A percentile compares a stretch with the other conserved stretches of the same genome.
These are phyloP conservation scores for Aspergillus piperis DNA, from an alignment of 2,329 filamentous ascomycete genomes.

Conservation along the genomic window DNA sequence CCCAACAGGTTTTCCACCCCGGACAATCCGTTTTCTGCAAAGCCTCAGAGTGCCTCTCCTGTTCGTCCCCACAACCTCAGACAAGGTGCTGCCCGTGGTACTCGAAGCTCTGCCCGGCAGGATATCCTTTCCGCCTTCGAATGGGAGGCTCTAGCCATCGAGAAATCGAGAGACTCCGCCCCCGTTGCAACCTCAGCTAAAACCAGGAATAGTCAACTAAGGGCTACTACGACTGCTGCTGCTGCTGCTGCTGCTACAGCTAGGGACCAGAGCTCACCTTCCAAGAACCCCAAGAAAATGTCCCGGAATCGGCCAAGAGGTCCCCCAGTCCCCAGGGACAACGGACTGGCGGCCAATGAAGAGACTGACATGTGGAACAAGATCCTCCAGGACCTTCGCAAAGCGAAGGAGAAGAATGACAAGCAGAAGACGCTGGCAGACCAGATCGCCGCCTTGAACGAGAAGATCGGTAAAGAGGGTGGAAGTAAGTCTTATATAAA, in stretches of 20 bases:
- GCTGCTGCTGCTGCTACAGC: background rate
- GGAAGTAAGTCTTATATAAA: conserved; percentile 41
- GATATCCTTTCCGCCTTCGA: conserved; percentile 26
- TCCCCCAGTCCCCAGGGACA: conserved; percentile 40
- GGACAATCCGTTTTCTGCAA: background rate
- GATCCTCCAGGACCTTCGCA: conserved; percentile 45
- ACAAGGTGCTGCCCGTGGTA: conserved; percentile 28
- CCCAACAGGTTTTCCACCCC: conserved; percentile 8
- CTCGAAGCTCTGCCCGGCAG: conserved; percentile 22
- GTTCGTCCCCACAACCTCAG: conserved; percentile 20
- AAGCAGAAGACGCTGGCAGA: conserved; percentile 42
- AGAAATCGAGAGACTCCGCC: conserved; percentile 17
- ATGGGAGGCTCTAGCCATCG: conserved; percentile 31
- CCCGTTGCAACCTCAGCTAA: conserved; percentile 9
- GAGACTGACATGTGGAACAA: conserved; percentile 49
- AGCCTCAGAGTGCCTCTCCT: conserved; percentile 3
- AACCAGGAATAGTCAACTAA: conserved; percentile 11
- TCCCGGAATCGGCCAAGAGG: conserved; percentile 46
- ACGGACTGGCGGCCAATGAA: conserved; percentile 47
- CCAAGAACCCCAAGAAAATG: conserved; percentile 28
- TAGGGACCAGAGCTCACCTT: conserved; percentile 5
- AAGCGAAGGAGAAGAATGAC: conserved; percentile 48
- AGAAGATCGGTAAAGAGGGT: conserved; percentile 46
- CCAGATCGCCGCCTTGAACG: conserved; percentile 45
- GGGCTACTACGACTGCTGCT: background rate